These are phyloP conservation scores for Aspergillus cavernicola DNA, from an alignment of 495 filamentous ascomycete species.

Conservation along the genomic window DNA sequence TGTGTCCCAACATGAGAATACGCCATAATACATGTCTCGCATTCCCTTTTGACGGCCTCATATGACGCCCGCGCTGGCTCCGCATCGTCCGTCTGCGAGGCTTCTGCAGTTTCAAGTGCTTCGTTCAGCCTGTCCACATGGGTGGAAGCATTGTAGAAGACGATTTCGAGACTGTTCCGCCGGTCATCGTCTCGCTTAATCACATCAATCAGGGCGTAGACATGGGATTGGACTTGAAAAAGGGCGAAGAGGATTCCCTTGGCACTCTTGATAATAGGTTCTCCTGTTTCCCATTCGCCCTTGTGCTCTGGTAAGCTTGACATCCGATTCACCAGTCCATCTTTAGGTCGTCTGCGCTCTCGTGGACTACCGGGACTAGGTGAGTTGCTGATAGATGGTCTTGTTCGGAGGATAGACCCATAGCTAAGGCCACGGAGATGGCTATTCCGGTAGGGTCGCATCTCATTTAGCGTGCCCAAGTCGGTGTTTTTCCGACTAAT, in stretches of 20 bases:
- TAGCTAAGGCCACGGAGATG: conserved; percentile 80
- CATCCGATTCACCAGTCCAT: conserved; percentile 66
- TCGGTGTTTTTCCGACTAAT: conserved; percentile 68
- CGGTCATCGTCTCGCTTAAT: conserved; percentile 63
- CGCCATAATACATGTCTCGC: conserved; percentile 67
- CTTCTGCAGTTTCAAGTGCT: conserved; percentile 64
- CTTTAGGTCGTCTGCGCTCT: conserved; percentile 48
- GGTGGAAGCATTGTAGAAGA: conserved; percentile 70
- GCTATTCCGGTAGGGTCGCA: conserved; percentile 66
- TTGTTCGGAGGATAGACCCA: conserved; percentile 67
- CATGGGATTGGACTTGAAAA: conserved; percentile 72
- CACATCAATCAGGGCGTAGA: conserved; percentile 67
- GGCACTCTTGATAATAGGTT: conserved; percentile 71
- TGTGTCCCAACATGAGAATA: conserved; percentile 73
- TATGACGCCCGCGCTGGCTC: conserved; percentile 44
- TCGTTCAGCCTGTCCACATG: conserved; percentile 73
- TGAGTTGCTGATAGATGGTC: conserved; percentile 46
- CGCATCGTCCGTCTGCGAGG: conserved; percentile 30
- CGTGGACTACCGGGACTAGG: conserved; percentile 55
- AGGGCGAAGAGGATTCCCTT: conserved; percentile 87
- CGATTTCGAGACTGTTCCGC: conserved; percentile 69
- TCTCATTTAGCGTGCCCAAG: conserved; percentile 72
- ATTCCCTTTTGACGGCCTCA: conserved; percentile 60
- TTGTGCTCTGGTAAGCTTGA: conserved; percentile 83
- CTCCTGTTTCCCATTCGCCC: conserved; percentile 52